These are phyloP conservation scores for Umbelopsis vinacea DNA, from an alignment of 192 early-diverging fungal genomes.

Conservation along the genomic window DNA sequence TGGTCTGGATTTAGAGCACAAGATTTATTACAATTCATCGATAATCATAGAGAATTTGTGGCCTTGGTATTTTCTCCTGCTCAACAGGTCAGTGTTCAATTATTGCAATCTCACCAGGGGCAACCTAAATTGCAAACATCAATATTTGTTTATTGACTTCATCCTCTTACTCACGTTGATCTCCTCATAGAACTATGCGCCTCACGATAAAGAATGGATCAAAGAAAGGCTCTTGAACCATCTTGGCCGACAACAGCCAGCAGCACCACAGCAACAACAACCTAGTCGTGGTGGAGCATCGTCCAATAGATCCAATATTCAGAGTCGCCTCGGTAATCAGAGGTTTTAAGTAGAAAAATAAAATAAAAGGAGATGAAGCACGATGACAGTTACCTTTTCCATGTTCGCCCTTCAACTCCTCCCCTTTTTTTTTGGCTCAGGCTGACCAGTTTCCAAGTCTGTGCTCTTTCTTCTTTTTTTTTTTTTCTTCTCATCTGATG, in stretches of 20 bases:
- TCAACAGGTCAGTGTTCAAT: conserved; percentile 16
- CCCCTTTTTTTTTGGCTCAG: conserved; percentile 18
- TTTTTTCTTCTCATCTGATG: conserved; percentile 5
- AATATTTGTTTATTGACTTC: not conserved
- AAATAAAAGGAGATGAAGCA: conserved; percentile 23
- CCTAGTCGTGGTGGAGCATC: not conserved
- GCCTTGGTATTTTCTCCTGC: conserved; percentile 30
- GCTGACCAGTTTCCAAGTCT: not conserved
- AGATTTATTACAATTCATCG: conserved; percentile 34
- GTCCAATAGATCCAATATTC: conserved; percentile 23
- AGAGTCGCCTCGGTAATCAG: conserved; percentile 10
- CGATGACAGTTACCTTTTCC: conserved; percentile 18
- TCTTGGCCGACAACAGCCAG: conserved; percentile 26
- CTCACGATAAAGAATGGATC: conserved; percentile 37
- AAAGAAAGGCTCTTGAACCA: conserved; percentile 29
- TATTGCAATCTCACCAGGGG: conserved; percentile 6
- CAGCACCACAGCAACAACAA: not conserved
- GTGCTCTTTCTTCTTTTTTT: conserved; percentile 8
- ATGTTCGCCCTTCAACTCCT: conserved; percentile 14
- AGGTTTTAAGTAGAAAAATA: conserved; percentile 21
- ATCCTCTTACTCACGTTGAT: not conserved
- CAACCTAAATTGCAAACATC: not conserved
- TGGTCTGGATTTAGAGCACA: conserved; percentile 23
- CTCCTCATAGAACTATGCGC: conserved; percentile 25
- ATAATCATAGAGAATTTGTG: conserved; percentile 38